Conservation (phyloP, 306 rosid genomes). For the Gastrolobium villosum region DNA sequence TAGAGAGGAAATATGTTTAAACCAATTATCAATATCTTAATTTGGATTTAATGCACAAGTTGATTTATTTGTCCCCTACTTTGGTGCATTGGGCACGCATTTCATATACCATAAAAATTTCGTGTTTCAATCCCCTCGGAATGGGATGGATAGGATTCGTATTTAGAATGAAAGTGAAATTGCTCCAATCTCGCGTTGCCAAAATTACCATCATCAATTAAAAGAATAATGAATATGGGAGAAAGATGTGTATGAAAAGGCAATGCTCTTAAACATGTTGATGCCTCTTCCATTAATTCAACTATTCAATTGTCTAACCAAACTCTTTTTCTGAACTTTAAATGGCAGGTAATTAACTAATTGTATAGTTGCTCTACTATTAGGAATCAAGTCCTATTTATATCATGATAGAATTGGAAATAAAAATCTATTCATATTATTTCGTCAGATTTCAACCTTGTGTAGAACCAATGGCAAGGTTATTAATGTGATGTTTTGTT, state of each 20-base stretch:
- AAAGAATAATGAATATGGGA: slow-evolving; percentile 1
- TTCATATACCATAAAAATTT: slow-evolving; percentile 13
- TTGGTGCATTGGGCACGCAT: slow-evolving; percentile 46
- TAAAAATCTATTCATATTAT: not conserved
- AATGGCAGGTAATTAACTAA: slow-evolving; percentile 17
- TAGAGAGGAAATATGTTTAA: slow-evolving; percentile 29
- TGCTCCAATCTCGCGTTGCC: slow-evolving; percentile 39
- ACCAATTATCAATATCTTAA: slow-evolving; percentile 37
- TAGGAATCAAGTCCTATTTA: slow-evolving; percentile 8
- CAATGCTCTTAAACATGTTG: slow-evolving; percentile 26
- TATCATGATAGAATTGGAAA: not conserved
- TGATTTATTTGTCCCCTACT: slow-evolving; percentile 43
- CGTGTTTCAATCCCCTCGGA: slow-evolving; percentile 25
- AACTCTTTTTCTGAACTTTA: not conserved
- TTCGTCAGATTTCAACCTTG: not conserved
- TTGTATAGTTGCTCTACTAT: not conserved
- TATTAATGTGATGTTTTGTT: not conserved
- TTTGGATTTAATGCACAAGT: slow-evolving; percentile 38
- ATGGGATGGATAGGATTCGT: slow-evolving; percentile 22
- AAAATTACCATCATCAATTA: slow-evolving; percentile 31
- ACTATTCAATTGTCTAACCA: slow-evolving; percentile 34
- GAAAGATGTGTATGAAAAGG: slow-evolving; percentile 16
- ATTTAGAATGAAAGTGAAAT: slow-evolving; percentile 34
- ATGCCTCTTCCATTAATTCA: slow-evolving; percentile 24
- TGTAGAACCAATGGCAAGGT: not conserved